Base-by-base conservation (phyloP, 2,329 filamentous ascomycete genomes). In the Alternaria brassicae region DNA sequence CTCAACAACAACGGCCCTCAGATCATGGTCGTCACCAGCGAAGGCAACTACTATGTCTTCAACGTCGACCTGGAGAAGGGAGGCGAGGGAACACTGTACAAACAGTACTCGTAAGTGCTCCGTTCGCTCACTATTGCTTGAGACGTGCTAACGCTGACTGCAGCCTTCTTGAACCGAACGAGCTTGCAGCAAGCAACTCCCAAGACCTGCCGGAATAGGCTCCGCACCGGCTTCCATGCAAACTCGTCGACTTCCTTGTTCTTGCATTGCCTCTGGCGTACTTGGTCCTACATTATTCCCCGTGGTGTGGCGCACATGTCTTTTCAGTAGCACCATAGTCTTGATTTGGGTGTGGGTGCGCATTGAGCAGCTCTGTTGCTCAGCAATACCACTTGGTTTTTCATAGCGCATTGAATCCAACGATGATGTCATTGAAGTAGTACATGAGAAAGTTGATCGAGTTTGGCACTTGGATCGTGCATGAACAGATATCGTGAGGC, bases 21-120 rank as follows among this genome's bases (percentile, higher is more conserved):
- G 72, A 91, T 99, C 48, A 98, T 99, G 93, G 92, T 98, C 0
- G 93, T 97, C 13, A 99, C 95, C 0, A 97, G 91, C 69, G 95
- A 99, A 75, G 95, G 95, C 9, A 90, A 90, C 23, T 98, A 97
- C 73, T 97, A 95, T 70, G 90, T 98, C 28, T 99, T 94, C 79
- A 94, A 92, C 66, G 93, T 99, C 54, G 93, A 99, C 76, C 87
- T 99, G 82, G 93, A 96, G 69, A 91, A 91, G 62, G 95, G 95
- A 17, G 95, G 95, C 23, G 95, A 99, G 79, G 95, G 95, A 0
- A 91, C 91, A 48, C 80, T 99, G 68, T 89, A 93, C 52, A 96
- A 96, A 77, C 92, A 96, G 75, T 97, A 93, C 77, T 96, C 92
- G 92, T 97, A 82, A 84, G 93, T 85, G n/a, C n/a, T 13, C 30